These are phyloP conservation scores for Lentinula novae-zelandiae DNA, from an alignment of 1,284 basidiomycete genomes.

Conservation along the genomic window DNA sequence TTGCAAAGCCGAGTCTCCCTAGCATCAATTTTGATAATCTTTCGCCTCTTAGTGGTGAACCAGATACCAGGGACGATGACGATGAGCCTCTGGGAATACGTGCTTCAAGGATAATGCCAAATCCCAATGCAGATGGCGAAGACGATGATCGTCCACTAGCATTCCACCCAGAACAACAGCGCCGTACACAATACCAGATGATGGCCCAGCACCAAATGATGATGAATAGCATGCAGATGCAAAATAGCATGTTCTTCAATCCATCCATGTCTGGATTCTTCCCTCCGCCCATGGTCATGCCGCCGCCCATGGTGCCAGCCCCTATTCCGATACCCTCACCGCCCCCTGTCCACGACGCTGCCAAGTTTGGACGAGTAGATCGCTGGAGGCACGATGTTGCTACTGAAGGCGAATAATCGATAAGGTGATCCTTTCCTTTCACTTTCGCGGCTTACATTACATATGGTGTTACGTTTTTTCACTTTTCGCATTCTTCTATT, in stretches of 20 bases:
- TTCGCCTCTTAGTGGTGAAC: neutral
- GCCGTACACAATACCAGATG: conserved; percentile 69
- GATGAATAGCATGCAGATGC: conserved; percentile 75
- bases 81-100: conserved; percentile 66
- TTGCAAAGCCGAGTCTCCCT: conserved; percentile 49
- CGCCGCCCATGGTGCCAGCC: conserved; percentile 51
- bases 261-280: conserved; percentile 63
- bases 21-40: conserved; percentile 37
- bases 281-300: conserved; percentile 50
- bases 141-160: conserved; percentile 62
- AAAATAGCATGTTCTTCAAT: conserved; percentile 69
- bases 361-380: conserved; percentile 69
- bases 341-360: conserved; percentile 57
- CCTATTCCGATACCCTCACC: conserved; percentile 54
- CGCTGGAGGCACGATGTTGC: conserved; percentile 75
- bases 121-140: conserved; percentile 23
- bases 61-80: conserved; percentile 55
- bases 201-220: conserved; percentile 63
- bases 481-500: neutral
- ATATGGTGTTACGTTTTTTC: neutral
- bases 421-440: conserved; percentile 6
- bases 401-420: conserved; percentile 50
- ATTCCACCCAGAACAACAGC: conserved; percentile 72
- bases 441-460: neutral
- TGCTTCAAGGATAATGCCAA: conserved; percentile 39